phyloP scores from a whole-genome alignment of 2,329 filamentous ascomycete genomes.

The Raffaelea arxii region DNA sequence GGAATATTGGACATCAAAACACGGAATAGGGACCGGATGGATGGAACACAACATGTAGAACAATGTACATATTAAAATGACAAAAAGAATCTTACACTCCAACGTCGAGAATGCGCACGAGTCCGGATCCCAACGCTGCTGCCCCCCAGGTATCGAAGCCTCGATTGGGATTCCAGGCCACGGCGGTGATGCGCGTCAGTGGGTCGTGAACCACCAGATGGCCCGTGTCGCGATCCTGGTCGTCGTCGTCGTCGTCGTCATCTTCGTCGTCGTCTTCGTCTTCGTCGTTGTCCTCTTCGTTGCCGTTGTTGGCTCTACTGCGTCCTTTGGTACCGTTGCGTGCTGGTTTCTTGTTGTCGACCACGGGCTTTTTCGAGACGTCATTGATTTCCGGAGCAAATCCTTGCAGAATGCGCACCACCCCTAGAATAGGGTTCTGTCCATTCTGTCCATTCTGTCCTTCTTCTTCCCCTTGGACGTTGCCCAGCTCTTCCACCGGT shows the following conservation, averaged over 20 bases:
- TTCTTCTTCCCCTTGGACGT: too few species aligned
- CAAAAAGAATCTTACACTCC: constrained; percentile 28
- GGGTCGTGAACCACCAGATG: constrained; percentile 48
- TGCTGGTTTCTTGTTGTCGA: constrained; percentile 1
- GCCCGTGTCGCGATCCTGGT: constrained; percentile 14
- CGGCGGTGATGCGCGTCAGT: constrained; percentile 48
- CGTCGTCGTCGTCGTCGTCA: constrained; percentile 12
- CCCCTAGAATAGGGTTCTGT: neutral
- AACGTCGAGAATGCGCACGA: constrained; percentile 58
- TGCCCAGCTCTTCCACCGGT: constrained; percentile 13
- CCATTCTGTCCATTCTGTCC: too few species aligned
- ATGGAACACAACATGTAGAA: neutral
- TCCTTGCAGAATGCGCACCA: constrained; percentile 36
- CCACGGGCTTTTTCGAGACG: constrained; percentile 11
- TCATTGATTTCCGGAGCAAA: constrained; percentile 40
- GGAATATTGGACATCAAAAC: neutral
- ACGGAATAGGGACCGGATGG: neutral
- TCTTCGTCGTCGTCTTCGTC: constrained; percentile 15
- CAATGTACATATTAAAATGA: neutral
- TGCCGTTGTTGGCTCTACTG: constrained; percentile 15
- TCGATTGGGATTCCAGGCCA: constrained; percentile 60
- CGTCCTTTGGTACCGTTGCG: too few species aligned
- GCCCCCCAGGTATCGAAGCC: constrained; percentile 59
- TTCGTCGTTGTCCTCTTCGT: constrained; percentile 17
- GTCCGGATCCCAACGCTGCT: constrained; percentile 54